Base-by-base conservation (phyloP, 1,284 basidiomycete genomes). In the Singerocomus inundabilis region DNA sequence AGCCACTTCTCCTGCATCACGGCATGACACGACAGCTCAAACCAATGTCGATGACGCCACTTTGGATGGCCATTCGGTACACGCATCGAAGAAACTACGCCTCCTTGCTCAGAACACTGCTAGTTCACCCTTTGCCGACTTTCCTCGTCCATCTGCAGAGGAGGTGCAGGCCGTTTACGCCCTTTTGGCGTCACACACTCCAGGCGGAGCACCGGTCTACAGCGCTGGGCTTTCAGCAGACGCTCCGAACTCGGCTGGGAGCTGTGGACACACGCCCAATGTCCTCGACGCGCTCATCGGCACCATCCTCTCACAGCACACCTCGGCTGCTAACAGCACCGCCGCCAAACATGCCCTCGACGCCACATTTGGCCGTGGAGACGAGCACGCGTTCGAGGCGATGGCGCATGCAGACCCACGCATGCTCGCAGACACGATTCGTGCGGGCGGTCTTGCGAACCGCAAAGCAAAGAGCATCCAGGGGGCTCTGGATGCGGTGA, bases 281-380 rank as follows among this genome's bases (percentile, higher is more conserved):
- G 84, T 91, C 38, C 74, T 90, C 42, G 88, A 91, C 57, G 76
- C 85, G 0, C 74, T 88, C 54, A 79, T 91, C 18, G 78, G 81
- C 30, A 88, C 85, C 1, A 80, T 90, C 49, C 75, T 92, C 16
- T 84, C 82, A 32, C 87, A 90, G 63, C 90, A 89, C 60, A 91
- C 88, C 0, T 81, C 81, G 31, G 71, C 71, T 33, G 67, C 68
- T 26, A 91, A 91, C 62, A 82, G 80, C 5, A 76, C 83, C 0
- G 69, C 79, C 2, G 86, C 88, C 0, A 88, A 89, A 60, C 62
- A 69, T 18, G 71, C 69, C 11, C 72, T 90, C 48, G 83, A 88
- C 53, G 63, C 66, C 3, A 65, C 64, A 15, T 91, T 87, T 56
- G 85, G 85, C 3, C 71, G 71, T 4, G 65, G 61, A n/a, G n/a